Conservation (phyloP, 305 asterid genomes). For the Solanum hybrid region DNA sequence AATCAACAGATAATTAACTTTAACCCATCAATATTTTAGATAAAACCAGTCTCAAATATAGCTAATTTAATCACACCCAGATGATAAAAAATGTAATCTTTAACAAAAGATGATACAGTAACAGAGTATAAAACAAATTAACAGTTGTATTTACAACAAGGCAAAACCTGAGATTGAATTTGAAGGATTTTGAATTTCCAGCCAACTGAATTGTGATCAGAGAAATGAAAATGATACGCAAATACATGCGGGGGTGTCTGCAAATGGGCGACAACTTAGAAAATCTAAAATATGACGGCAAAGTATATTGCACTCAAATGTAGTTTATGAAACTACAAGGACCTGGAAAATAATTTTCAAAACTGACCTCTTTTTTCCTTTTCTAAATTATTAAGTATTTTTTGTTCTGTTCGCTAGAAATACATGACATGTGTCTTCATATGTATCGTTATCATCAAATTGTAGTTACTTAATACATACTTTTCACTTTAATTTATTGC, state of each 20-base stretch:
- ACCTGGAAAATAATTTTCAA: neutral
- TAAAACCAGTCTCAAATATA: no score
- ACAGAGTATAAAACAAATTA: neutral
- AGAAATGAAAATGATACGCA: neutral
- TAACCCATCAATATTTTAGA: no score
- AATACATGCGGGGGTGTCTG: neutral
- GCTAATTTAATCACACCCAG: no score
- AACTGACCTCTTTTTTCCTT: no score
- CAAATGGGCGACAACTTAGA: neutral
- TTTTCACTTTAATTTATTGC: neutral
- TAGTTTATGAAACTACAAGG: neutral
- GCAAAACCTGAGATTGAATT: neutral
- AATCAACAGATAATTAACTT: neutral
- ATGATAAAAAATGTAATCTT: no score
- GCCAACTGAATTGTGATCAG: neutral
- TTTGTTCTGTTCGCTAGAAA: neutral
- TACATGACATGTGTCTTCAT: neutral
- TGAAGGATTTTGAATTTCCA: neutral
- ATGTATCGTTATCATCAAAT: neutral
- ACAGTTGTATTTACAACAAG: neutral
- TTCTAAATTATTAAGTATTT: no score
- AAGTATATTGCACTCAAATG: neutral
- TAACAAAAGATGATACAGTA: neutral
- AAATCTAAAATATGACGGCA: neutral
- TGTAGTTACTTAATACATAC: neutral